Evolutionary conservation across 2,329 filamentous ascomycete species (phyloP).

Genomic region (Hypoxylon rubiginosum): DNA sequence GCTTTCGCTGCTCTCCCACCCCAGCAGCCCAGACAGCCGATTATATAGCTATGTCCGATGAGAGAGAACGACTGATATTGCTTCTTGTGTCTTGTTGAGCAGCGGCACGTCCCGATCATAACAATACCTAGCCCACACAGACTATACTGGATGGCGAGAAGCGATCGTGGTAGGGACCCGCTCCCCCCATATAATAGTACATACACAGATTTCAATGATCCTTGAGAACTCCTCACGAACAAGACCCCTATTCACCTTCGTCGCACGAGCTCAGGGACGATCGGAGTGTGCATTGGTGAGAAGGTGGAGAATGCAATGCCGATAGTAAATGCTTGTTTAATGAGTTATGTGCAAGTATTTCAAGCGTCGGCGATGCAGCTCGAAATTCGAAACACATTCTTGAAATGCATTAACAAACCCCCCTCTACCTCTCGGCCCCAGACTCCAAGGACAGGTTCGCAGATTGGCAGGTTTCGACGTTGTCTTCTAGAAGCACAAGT

Average conservation of each 20-base stretch:
- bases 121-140: neutral
- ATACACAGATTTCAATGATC: no score
- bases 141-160: neutral
- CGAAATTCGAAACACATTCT: conserved; percentile 30
- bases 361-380: conserved; percentile 22
- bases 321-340: conserved; percentile 29
- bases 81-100: conserved; percentile 1
- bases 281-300: conserved; percentile 23
- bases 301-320: conserved; percentile 27
- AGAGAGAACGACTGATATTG: neutral
- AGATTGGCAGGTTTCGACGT: conserved; percentile 32
- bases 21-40: conserved; percentile 1
- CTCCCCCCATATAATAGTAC: no score
- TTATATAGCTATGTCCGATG: neutral
- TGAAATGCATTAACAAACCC: conserved; percentile 27
- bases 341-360: conserved; percentile 25
- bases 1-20: neutral
- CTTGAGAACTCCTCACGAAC: conserved; percentile 1
- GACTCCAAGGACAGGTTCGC: conserved; percentile 24
- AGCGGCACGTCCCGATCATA: conserved; percentile 7
- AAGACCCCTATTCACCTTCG: conserved; percentile 12
- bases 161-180: conserved; percentile 20
- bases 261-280: conserved; percentile 25
- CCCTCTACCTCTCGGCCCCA: conserved; percentile 1
- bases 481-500: conserved; percentile 37